Base-by-base conservation (phyloP, 345 rosid species). In the Carallia brachiata region DNA sequence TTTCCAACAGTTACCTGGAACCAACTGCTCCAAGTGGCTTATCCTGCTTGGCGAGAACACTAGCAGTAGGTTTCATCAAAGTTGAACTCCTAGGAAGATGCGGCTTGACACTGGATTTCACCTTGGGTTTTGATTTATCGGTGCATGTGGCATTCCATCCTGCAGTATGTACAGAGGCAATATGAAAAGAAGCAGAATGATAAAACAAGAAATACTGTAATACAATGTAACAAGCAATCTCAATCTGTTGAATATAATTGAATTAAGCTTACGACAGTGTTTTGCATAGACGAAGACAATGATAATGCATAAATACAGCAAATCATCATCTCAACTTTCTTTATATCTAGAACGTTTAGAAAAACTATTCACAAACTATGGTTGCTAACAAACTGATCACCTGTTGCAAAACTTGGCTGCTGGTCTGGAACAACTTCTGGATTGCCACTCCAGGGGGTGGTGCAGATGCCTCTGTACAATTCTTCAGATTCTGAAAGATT, bases 1-100 rank as follows among this genome's bases (percentile, higher is more conserved):
- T 63, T 44, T 75, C 12, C 57, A 69, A 65, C 55, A 68, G 52
- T 80, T 77, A 92, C 98, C 98, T 89, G 36, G 86, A 65, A 73
- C 70, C 70, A 72, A 65, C 75, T 67, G 66, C 75, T 68, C 79
- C 75, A 63, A 75, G 70, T 28, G 74, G 71, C 37, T 40, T 69
- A 78, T 81, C 87, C 83, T 86, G 97, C 83, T 89, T 96, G 23
- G 97, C 98, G 76, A 92, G 79, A 70, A 78, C 75, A 70, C 99
- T 89, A 78, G 88, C 90, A 18, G 99, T 96, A 68, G 97, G 97
- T 72, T 87, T 96, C 98, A 96, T 86, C 81, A 92, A 82, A 75
- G 97, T 92, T 73, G 99, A 96, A 79, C 83, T 77, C 83, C 96
- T 88, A 2, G 90, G 70, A n/a, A 73, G 66, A 39, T 63, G 44